These are phyloP conservation scores for Pseudogymnoascus sp. DNA, from an alignment of 2,329 filamentous ascomycete species.

Conservation along the genomic window DNA sequence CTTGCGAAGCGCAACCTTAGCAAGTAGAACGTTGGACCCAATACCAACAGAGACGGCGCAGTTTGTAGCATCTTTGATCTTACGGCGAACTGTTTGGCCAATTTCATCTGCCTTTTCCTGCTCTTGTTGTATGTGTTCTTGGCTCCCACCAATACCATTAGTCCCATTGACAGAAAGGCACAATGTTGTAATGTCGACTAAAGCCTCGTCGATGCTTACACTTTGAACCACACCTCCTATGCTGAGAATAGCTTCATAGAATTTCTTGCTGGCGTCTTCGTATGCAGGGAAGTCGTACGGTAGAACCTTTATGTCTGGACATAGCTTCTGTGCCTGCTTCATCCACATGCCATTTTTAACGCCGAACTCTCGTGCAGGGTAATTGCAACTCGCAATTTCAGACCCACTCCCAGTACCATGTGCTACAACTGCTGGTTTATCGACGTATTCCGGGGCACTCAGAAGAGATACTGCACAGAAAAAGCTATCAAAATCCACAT, in stretches of 20 bases:
- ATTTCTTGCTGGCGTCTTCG: conserved; percentile 79
- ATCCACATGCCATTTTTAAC: conserved; percentile 99
- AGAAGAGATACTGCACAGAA: conserved; percentile 84
- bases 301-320: conserved; percentile 78
- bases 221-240: conserved; percentile 84
- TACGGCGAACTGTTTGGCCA: conserved; percentile 57
- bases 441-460: conserved; percentile 63
- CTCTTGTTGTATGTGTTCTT: conserved; percentile 67
- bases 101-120: conserved; percentile 72
- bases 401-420: conserved; percentile 80
- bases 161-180: conserved; percentile 61
- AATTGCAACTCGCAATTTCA: conserved; percentile 97
- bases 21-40: conserved; percentile 80
- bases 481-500: conserved; percentile 98
- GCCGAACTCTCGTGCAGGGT: conserved; percentile 76
- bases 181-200: conserved; percentile 71
- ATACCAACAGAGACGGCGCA: conserved; percentile 92
- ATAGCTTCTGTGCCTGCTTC: conserved; percentile 77
- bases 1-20: conserved; percentile 82
- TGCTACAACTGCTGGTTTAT: conserved; percentile 81
- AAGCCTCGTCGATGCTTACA: conserved; percentile 91
- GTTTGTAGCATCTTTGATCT: conserved; percentile 66
- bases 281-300: conserved; percentile 95
- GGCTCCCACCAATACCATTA: conserved; percentile 55
- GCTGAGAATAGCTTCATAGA: conserved; percentile 77